Evolutionary conservation across 192 early-diverging fungal species (phyloP).

Genomic region (Rhizophagus sp.): DNA sequence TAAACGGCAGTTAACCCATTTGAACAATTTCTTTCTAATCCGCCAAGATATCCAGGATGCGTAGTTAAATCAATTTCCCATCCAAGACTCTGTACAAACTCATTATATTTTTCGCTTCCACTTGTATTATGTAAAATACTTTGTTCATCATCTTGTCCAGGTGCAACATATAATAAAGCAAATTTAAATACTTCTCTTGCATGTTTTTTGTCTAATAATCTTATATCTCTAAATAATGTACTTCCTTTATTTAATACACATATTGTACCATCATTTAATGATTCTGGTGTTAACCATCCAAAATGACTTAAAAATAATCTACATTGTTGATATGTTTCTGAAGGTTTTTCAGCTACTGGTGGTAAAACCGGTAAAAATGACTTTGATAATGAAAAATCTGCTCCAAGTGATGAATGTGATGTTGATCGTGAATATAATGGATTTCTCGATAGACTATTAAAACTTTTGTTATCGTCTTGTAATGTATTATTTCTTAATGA

Average conservation of each 20-base stretch:
- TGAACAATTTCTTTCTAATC: slow-evolving; percentile 76
- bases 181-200: slow-evolving; percentile 90
- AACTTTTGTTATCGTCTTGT: slow-evolving; percentile 34
- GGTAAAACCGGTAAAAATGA: slow-evolving; percentile 55
- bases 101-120: slow-evolving; percentile 74
- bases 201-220: slow-evolving; percentile 78
- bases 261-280: slow-evolving; percentile 69
- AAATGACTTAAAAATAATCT: slow-evolving; percentile 76
- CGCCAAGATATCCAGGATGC: slow-evolving; percentile 86
- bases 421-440: slow-evolving; percentile 25
- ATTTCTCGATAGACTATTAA: background rate
- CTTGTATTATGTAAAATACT: slow-evolving; percentile 77
- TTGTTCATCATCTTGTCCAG: slow-evolving; percentile 87
- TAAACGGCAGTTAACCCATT: slow-evolving; percentile 81
- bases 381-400: slow-evolving; percentile 50
- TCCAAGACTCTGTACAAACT: slow-evolving; percentile 88
- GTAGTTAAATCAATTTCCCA: slow-evolving; percentile 89
- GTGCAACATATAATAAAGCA: slow-evolving; percentile 88
- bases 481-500: slow-evolving; percentile 41
- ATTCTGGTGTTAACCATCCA: slow-evolving; percentile 73
- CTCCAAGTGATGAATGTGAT: slow-evolving; percentile 27
- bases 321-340: slow-evolving; percentile 60
- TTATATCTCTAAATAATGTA: slow-evolving; percentile 68
- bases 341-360: slow-evolving; percentile 47
- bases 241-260: slow-evolving; percentile 66